Percentiles rank a stretch among this genome's conserved stretches.
phyloP scores from a whole-genome alignment of 331 rosid genomes.

The Malus hybrid region DNA sequence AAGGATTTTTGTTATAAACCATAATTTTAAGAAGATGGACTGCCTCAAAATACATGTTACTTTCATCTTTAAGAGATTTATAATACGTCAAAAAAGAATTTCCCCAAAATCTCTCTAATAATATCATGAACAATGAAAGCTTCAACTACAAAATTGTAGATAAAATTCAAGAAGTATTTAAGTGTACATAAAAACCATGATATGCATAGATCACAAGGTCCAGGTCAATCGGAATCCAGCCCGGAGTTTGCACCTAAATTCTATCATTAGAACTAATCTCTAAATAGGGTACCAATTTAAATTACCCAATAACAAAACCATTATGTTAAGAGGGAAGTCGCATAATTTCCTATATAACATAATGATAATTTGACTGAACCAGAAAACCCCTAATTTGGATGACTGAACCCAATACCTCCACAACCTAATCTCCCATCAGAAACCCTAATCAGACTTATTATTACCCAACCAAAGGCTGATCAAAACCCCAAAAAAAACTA shows the following conservation, averaged over 20 bases:
- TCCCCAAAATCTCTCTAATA: background rate
- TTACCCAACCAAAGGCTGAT: background rate
- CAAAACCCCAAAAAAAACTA: background rate
- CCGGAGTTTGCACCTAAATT: background rate
- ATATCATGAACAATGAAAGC: background rate
- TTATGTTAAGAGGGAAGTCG: background rate
- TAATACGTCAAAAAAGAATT: background rate
- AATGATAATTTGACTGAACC: background rate
- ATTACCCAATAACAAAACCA: background rate
- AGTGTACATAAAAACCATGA: background rate
- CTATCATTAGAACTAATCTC: background rate
- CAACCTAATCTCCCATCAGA: background rate
- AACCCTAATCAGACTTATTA: background rate
- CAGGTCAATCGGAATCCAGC: background rate
- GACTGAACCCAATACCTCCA: background rate
- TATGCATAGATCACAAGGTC: background rate
- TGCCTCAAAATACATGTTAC: background rate
- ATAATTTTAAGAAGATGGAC: background rate
- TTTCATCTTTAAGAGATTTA: background rate
- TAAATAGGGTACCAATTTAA: background rate
- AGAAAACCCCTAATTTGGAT: background rate
- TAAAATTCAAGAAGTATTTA: background rate
- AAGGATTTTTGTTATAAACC: background rate
- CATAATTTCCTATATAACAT: background rate
- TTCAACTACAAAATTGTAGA: background rate